Conservation (phyloP, 1,139 yeast genomes). For the Sugiyamaella xylanicola region DNA sequence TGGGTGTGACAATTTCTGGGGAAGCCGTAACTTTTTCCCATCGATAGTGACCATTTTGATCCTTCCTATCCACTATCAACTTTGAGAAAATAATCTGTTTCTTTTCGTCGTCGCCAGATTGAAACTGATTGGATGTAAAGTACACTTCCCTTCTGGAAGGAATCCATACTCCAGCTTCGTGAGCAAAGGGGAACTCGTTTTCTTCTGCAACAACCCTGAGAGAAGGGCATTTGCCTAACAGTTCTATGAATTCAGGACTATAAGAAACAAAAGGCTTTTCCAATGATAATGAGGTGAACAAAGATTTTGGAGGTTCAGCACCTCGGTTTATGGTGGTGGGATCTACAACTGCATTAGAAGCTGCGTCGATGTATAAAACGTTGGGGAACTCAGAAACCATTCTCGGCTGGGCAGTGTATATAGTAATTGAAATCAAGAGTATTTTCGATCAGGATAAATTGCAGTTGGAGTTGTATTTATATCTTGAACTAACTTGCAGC, state of each 20-base stretch:
- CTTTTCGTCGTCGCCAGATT: constrained; percentile 16
- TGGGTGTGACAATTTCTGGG: constrained; percentile 29
- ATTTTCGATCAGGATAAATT: no score
- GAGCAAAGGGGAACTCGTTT: constrained; percentile 29
- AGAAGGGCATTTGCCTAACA: constrained; percentile 23
- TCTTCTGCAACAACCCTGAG: constrained; percentile 25
- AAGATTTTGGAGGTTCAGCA: neutral
- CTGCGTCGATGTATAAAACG: neutral
- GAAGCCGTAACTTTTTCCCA: constrained; percentile 26
- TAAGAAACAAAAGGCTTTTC: constrained; percentile 25
- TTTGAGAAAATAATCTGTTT: constrained; percentile 14
- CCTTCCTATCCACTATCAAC: constrained; percentile 15
- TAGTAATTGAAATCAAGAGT: no score
- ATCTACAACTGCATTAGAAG: neutral
- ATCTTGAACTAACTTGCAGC: no score
- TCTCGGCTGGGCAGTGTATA: no score
- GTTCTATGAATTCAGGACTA: constrained; percentile 19
- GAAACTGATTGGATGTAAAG: constrained; percentile 32
- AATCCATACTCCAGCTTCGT: constrained; percentile 35
- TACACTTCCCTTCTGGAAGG: constrained; percentile 31
- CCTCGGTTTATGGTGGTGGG: neutral
- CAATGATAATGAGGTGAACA: neutral
- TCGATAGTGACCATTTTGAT: constrained; percentile 15
- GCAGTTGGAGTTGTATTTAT: no score
- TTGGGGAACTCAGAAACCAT: neutral